Evolutionary conservation across 2,329 filamentous ascomycete genomes (phyloP), one percentile per base, ranked within the genome.

Genomic region (Aspergillus sp.): DNA sequence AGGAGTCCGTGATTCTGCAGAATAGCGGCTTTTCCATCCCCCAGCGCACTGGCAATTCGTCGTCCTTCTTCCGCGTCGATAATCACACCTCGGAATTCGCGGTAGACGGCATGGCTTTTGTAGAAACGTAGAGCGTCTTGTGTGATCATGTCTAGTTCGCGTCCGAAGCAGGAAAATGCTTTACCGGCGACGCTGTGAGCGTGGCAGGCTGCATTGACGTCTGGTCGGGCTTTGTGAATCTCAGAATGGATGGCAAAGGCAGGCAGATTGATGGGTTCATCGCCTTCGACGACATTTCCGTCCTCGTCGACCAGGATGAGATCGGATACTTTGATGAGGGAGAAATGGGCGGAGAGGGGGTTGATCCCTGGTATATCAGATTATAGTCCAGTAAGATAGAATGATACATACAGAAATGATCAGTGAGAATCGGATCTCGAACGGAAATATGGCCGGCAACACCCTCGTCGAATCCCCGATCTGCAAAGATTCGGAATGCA

Each of bases 171-270:
- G 46, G 64, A 70, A 60, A 65, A 75, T 0, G 69, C 65, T 32
- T 66, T 59, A 1, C 72, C 72, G 40, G 70, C 70, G 7, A 68
- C 66, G n/a, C 58, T 65, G 52, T 75, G 72, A 30, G 58, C 61
- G 49, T 75, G 72, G 30, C 66, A 69, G 0, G 69, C 72, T 27
- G 68, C 70, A 36, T 66, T 59, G 6, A 75, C 61, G 43, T 75
- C 71, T 4, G 72, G 72, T 8, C 72, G 59, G 1, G 61, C 62
- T 9, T 60, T 54, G 45, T 75, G 72, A 33, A 75, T 73, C 48
- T 68, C 70, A 42, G 64, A 55, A 50, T 75, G 72, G 39, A 75
- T 75, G 56, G 69, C 69, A 51, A 71, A 74, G 0, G 68, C 72
- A 0, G 72, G 71, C 0, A 64, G 64, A 47, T 75, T 74, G 32